These are phyloP conservation scores for Acacia pycnantha DNA, from an alignment of 331 rosid species.

Conservation along the genomic window DNA sequence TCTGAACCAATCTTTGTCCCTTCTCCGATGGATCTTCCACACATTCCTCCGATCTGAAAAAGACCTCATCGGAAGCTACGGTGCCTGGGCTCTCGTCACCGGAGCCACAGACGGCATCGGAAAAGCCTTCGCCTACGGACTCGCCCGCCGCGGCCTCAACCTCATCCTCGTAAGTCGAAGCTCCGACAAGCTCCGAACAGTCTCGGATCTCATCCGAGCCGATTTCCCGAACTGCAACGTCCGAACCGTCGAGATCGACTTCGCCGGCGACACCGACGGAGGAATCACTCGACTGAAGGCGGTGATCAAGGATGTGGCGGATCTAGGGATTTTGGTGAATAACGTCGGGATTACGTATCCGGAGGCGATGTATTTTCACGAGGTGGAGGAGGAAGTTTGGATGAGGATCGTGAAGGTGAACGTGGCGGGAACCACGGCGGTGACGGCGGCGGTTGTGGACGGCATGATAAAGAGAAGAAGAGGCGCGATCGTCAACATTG, in stretches of 20 bases:
- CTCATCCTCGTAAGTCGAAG: conserved; percentile 61
- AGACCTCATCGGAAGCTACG: conserved; percentile 43
- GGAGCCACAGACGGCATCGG: conserved; percentile 97
- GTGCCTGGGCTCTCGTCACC: conserved; percentile 84
- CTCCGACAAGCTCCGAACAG: conserved; percentile 47
- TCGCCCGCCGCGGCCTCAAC: conserved; percentile 59
- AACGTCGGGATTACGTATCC: conserved; percentile 79
- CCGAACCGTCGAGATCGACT: conserved; percentile 25
- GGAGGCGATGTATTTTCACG: conserved; percentile 54
- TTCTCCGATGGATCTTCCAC: conserved; percentile 46
- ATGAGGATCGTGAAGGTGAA: conserved; percentile 64
- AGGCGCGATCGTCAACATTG: conserved; percentile 69
- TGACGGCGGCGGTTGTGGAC: conserved; percentile 49
- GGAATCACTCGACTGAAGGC: conserved; percentile 35
- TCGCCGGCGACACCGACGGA: conserved; percentile 25
- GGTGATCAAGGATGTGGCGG: conserved; percentile 35
- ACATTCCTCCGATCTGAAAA: conserved; percentile 45
- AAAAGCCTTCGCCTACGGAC: conserved; percentile 61
- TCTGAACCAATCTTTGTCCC: conserved; percentile 20
- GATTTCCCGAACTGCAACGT: conserved; percentile 22
- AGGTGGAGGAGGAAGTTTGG: conserved; percentile 70
- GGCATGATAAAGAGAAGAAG: conserved; percentile 58
- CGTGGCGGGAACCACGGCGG: conserved; percentile 52
- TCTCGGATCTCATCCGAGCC: conserved; percentile 39
- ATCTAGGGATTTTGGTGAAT: conserved; percentile 72